phyloP scores from a whole-genome alignment of 1,284 basidiomycete genomes.

The Puccinia coronata region DNA sequence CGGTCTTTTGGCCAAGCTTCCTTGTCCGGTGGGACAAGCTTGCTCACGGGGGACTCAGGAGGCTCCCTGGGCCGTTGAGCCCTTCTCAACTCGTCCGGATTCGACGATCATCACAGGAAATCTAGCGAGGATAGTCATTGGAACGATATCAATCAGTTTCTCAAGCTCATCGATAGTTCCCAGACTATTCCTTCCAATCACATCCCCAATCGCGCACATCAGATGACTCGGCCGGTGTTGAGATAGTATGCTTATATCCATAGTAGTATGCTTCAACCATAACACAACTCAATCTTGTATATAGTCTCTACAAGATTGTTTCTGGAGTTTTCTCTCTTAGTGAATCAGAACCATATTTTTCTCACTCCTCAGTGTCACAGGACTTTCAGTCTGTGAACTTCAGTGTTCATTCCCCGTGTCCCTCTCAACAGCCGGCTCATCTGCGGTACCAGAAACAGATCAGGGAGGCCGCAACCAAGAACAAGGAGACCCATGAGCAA shows the following conservation, averaged over 20 bases:
- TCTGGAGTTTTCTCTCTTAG: too few species aligned
- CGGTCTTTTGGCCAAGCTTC: constrained; percentile 36
- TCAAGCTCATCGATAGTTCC: constrained; percentile 21
- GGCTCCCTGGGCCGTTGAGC: constrained; percentile 15
- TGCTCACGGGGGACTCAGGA: constrained; percentile 1
- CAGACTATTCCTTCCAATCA: background rate
- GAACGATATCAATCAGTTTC: constrained; percentile 22
- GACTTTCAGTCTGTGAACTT: too few species aligned
- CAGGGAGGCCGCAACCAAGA: background rate
- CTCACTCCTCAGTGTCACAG: too few species aligned
- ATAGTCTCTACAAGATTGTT: too few species aligned
- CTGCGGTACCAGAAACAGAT: background rate
- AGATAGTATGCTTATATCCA: too few species aligned
- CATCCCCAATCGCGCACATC: background rate
- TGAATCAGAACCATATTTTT: too few species aligned
- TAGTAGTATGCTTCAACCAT: too few species aligned
- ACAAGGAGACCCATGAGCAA: background rate
- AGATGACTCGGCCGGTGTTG: background rate
- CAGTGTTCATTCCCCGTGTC: too few species aligned
- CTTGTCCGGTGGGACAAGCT: background rate
- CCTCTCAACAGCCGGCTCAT: too few species aligned
- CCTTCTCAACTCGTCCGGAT: constrained; percentile 1
- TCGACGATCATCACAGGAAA: background rate
- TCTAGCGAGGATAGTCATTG: background rate
- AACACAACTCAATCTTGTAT: too few species aligned